Conservation (phyloP, 2,329 filamentous ascomycete species). For the Penicillium sp. region DNA sequence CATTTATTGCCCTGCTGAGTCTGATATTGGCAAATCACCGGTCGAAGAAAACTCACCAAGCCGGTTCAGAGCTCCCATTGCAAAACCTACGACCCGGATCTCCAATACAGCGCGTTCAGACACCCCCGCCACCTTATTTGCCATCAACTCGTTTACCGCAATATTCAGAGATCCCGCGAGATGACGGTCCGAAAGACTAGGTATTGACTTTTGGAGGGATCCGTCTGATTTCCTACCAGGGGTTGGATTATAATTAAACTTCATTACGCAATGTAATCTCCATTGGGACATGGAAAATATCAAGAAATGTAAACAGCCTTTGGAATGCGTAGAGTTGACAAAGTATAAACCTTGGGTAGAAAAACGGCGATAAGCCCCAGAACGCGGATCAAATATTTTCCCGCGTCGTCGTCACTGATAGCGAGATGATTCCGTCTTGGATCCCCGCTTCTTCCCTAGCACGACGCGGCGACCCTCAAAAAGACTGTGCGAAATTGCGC, state of each 20-base stretch:
- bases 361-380: slow-evolving; percentile 7
- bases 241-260: too few species aligned
- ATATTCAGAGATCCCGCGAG: not conserved
- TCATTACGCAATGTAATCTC: too few species aligned
- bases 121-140: not conserved
- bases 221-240: too few species aligned
- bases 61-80: not conserved
- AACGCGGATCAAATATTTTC: slow-evolving; percentile 16
- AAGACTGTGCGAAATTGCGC: not conserved
- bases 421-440: slow-evolving; percentile 11
- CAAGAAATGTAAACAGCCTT: not conserved
- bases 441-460: slow-evolving; percentile 4
- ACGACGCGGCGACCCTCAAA: slow-evolving; percentile 2
- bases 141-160: not conserved
- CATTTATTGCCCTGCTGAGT: not conserved
- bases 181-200: too few species aligned
- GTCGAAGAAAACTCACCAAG: not conserved
- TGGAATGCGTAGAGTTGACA: not conserved
- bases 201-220: too few species aligned
- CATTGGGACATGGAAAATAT: not conserved
- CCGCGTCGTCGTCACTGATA: slow-evolving; percentile 11
- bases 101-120: not conserved
- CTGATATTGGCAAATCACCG: not conserved
- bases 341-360: not conserved
- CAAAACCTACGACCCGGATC: not conserved